These are phyloP conservation scores for Colletotrichum agaves DNA, from an alignment of 2,329 filamentous ascomycete species.

Conservation along the genomic window DNA sequence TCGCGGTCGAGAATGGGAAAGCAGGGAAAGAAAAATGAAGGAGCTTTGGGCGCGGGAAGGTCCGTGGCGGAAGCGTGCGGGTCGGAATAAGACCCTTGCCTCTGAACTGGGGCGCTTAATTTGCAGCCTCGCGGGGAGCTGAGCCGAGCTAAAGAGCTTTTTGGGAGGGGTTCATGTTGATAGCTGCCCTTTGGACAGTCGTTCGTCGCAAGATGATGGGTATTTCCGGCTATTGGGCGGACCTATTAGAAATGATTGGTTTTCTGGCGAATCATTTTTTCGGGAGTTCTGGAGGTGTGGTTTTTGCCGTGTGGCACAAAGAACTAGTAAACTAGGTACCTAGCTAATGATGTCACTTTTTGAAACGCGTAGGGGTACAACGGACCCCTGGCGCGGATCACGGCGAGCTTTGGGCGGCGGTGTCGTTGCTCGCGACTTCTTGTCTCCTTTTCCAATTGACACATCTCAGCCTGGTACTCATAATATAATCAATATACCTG, in stretches of 20 bases:
- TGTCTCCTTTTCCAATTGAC: not conserved
- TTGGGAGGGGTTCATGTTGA: not conserved
- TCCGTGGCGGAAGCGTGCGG: not conserved
- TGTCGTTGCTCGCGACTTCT: slow-evolving; percentile 17
- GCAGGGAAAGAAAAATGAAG: not conserved
- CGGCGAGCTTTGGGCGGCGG: slow-evolving; percentile 49
- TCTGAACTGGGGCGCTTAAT: slow-evolving; percentile 26
- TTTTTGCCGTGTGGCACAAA: not conserved
- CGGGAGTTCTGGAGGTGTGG: not conserved
- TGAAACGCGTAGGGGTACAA: slow-evolving; percentile 21
- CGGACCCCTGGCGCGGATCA: slow-evolving; percentile 32
- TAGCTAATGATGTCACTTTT: slow-evolving; percentile 34
- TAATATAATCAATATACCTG: not conserved
- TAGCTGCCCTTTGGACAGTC: too few species aligned
- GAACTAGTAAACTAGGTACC: too few species aligned
- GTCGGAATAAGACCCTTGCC: slow-evolving; percentile 33
- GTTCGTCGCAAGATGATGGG: not conserved
- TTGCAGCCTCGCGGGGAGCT: slow-evolving; percentile 21
- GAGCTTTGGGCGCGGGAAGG: slow-evolving; percentile 28
- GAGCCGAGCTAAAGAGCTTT: not conserved
- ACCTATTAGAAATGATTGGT: slow-evolving; percentile 4
- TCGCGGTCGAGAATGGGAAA: not conserved
- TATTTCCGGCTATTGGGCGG: slow-evolving; percentile 20
- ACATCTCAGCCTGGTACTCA: too few species aligned
- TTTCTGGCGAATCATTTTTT: slow-evolving; percentile 10